phyloP scores from a whole-genome alignment of 1,284 basidiomycete genomes.

The Cutaneotrichosporon spelunceum region DNA sequence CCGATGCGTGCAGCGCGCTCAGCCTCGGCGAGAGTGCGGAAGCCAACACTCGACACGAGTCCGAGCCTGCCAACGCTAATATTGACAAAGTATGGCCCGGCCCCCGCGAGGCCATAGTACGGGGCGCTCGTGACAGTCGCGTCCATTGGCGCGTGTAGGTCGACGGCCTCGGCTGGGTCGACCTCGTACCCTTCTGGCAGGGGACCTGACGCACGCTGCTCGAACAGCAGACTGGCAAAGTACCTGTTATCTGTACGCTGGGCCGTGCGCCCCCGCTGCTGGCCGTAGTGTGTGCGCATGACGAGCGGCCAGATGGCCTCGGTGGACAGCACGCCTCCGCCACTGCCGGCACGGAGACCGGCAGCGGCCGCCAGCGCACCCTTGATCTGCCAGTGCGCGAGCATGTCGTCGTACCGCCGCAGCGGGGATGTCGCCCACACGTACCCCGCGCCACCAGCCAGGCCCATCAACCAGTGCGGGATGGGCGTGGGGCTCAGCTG shows the following conservation, averaged over 20 bases:
- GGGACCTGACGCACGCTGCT: slow-evolving; percentile 10
- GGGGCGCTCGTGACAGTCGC: not conserved
- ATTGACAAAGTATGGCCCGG: not conserved
- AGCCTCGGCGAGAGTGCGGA: not conserved
- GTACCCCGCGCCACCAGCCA: slow-evolving; percentile 66
- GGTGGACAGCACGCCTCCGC: slow-evolving; percentile 18
- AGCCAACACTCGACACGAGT: slow-evolving; percentile 3
- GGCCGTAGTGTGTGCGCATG: slow-evolving; percentile 24
- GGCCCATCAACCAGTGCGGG: slow-evolving; percentile 67
- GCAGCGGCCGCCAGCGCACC: slow-evolving; percentile 56
- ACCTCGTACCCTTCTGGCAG: slow-evolving; percentile 2
- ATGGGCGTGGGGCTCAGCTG: slow-evolving; percentile 9
- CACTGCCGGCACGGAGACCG: slow-evolving; percentile 15
- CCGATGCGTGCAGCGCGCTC: slow-evolving; percentile 19
- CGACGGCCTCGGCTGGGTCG: slow-evolving; percentile 6
- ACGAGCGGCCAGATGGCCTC: slow-evolving; percentile 29
- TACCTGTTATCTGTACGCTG: slow-evolving; percentile 24
- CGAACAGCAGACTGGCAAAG: slow-evolving; percentile 33
- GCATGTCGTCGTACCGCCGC: slow-evolving; percentile 76
- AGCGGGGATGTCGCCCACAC: slow-evolving; percentile 82
- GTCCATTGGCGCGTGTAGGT: slow-evolving; percentile 2
- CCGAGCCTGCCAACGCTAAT: not conserved
- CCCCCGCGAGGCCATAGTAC: not conserved
- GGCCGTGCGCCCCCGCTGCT: slow-evolving; percentile 24
- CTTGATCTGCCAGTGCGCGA: slow-evolving; percentile 94